Conservation (phyloP, 495 filamentous ascomycete species). For the Beverwykella pulmonaria region DNA sequence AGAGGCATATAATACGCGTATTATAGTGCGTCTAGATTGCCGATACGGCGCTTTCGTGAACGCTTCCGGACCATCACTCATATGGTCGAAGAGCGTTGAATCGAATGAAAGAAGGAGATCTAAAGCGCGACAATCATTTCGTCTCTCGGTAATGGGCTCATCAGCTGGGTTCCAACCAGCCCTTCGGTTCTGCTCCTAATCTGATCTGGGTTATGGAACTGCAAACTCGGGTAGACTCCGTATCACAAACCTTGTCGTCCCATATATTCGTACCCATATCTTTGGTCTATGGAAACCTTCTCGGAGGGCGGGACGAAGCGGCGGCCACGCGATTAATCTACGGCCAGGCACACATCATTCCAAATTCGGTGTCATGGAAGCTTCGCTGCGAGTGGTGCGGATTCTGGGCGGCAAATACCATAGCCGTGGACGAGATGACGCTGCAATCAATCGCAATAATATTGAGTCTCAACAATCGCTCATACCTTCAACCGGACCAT, state of each 20-base stretch:
- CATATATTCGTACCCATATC: slow-evolving; percentile 1
- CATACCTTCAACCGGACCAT: background rate
- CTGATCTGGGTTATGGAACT: background rate
- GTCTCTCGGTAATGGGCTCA: background rate
- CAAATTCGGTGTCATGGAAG: background rate
- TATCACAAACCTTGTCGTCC: background rate
- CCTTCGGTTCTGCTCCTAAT: background rate
- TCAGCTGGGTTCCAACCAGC: background rate
- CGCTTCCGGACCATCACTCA: background rate
- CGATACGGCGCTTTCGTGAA: background rate
- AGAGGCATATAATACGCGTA: slow-evolving; percentile 14
- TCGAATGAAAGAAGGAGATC: too few relatives aligned
- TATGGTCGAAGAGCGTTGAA: background rate
- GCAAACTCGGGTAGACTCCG: background rate
- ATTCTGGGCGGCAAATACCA: background rate
- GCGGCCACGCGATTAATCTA: background rate
- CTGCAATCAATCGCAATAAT: background rate
- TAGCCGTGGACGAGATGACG: background rate
- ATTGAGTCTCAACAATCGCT: background rate
- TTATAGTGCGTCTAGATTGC: slow-evolving; percentile 21
- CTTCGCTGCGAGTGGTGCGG: background rate
- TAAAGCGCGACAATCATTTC: background rate
- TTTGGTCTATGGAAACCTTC: background rate
- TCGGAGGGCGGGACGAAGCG: background rate
- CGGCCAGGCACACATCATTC: background rate